Evolutionary conservation across 805 yeast genomes (phyloP).

Genomic region (Monosporozyma servazzii): DNA sequence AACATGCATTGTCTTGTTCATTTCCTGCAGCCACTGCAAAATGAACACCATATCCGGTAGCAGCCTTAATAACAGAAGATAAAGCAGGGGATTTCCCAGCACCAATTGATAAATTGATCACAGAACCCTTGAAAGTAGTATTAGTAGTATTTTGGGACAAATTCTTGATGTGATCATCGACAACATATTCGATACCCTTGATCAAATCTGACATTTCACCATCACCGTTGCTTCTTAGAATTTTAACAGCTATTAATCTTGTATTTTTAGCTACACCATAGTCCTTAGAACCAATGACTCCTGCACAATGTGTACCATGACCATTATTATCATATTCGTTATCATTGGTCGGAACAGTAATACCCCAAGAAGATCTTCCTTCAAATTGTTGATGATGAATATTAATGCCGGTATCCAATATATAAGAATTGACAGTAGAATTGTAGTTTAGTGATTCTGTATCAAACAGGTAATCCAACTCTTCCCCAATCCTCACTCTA

Average conservation of each 20-base stretch:
- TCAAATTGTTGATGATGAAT: constrained; percentile 51
- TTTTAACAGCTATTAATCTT: constrained; percentile 70
- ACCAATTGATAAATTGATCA: constrained; percentile 87
- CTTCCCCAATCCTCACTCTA: constrained; percentile 53
- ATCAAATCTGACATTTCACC: constrained; percentile 76
- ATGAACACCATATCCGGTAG: constrained; percentile 75
- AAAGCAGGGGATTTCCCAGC: constrained; percentile 84
- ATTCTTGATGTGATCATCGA: constrained; percentile 52
- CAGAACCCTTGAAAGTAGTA: constrained; percentile 58
- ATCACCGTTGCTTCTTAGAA: constrained; percentile 67
- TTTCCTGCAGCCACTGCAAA: constrained; percentile 96
- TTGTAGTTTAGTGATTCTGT: constrained; percentile 35
- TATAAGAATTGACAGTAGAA: constrained; percentile 68
- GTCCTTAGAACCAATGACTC: constrained; percentile 69
- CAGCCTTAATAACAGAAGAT: constrained; percentile 79
- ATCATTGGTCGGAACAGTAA: constrained; percentile 50
- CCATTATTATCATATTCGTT: constrained; percentile 73
- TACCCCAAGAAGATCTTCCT: constrained; percentile 52
- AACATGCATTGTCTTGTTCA: constrained; percentile 85
- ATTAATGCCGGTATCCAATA: constrained; percentile 73
- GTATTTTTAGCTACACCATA: constrained; percentile 81
- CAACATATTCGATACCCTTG: constrained; percentile 76
- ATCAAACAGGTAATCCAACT: constrained; percentile 55
- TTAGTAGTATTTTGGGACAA: constrained; percentile 37
- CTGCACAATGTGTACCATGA: constrained; percentile 95